Conservation (phyloP, 352 stramenopile species). For the Globisporangium cylindrosporum region DNA sequence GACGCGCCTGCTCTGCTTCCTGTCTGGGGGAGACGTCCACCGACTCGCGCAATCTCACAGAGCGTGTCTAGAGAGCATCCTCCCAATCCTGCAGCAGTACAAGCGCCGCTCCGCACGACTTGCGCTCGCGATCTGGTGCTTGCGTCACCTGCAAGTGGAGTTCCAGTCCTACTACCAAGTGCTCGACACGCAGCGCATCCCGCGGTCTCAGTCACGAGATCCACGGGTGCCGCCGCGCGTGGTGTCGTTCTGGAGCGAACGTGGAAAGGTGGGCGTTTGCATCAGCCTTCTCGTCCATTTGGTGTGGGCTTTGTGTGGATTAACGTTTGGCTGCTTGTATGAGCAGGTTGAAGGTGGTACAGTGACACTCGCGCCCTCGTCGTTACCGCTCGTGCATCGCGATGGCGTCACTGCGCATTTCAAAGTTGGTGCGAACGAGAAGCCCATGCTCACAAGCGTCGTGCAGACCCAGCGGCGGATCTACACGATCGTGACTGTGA, state of each 20-base stretch:
- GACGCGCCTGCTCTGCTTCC: constrained; percentile 28
- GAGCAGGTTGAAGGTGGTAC: constrained; percentile 26
- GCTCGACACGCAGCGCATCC: constrained; percentile 45
- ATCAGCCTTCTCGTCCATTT: neutral
- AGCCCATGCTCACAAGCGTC: constrained; percentile 63
- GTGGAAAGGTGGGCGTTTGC: constrained; percentile 32
- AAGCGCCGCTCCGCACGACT: constrained; percentile 23
- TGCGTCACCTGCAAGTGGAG: constrained; percentile 28
- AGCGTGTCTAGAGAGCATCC: constrained; percentile 18
- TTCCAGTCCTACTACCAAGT: constrained; percentile 53
- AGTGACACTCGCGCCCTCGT: constrained; percentile 22
- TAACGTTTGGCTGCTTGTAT: neutral
- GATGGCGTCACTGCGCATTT: constrained; percentile 32
- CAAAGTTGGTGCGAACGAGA: constrained; percentile 8
- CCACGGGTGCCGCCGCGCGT: constrained; percentile 51
- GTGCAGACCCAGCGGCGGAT: constrained; percentile 46
- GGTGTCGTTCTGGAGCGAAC: constrained; percentile 53
- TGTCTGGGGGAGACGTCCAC: constrained; percentile 24
- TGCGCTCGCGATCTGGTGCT: constrained; percentile 35
- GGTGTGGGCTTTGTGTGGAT: neutral
- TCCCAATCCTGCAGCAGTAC: constrained; percentile 23
- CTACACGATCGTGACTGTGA: constrained; percentile 53
- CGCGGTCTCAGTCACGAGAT: constrained; percentile 36
- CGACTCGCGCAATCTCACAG: constrained; percentile 25
- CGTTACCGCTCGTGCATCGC: constrained; percentile 29